These are phyloP conservation scores for Pleurozium schreberi DNA, from an alignment of 225 moss, liverwort and hornwort species.

Conservation along the genomic window DNA sequence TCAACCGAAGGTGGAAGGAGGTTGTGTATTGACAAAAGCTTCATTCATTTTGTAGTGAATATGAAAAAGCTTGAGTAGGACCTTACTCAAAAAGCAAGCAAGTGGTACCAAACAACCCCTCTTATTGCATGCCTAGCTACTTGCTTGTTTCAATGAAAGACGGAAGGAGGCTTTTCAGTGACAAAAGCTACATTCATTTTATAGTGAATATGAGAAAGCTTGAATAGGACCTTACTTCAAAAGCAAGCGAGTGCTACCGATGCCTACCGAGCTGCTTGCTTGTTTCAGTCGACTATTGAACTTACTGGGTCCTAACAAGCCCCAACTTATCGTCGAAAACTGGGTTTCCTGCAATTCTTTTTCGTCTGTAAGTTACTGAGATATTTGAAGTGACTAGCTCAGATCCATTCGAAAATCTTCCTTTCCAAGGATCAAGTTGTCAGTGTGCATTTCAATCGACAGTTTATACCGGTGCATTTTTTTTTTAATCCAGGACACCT, in stretches of 20 bases:
- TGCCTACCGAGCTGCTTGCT: neutral
- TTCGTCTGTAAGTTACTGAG: neutral
- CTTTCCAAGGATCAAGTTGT: neutral
- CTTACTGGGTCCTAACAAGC: neutral
- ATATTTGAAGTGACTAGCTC: neutral
- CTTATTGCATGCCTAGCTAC: neutral
- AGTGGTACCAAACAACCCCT: no score
- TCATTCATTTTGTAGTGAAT: neutral
- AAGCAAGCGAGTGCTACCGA: no score
- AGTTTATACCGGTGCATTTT: no score
- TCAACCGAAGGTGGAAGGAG: no score
- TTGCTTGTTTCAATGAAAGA: neutral
- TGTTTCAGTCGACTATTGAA: neutral
- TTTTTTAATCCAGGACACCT: no score
- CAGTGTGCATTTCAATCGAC: neutral
- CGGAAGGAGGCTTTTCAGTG: no score
- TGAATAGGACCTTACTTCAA: neutral
- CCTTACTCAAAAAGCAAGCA: no score
- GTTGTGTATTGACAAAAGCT: no score
- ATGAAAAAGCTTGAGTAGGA: no score
- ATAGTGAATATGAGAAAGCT: neutral
- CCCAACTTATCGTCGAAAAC: neutral
- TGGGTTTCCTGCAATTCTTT: neutral
- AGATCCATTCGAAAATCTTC: neutral
- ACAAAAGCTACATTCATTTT: neutral